Base-by-base conservation (phyloP, 352 stramenopile species). In the Pythium dissimile region DNA sequence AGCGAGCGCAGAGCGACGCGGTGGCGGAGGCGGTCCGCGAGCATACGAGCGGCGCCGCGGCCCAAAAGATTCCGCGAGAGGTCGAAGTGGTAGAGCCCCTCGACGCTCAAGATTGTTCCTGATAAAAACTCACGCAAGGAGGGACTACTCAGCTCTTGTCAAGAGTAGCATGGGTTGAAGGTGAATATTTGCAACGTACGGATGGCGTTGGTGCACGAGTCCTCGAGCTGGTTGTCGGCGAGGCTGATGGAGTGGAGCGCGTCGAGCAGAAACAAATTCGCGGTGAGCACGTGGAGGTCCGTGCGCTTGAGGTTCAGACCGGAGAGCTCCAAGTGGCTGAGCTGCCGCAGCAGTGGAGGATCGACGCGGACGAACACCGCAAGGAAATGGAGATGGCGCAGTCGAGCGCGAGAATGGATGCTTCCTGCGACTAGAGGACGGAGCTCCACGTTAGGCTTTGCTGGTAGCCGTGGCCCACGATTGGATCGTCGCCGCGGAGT, bases 61-160 rank as follows among this genome's bases (percentile, higher is more conserved):
- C 72, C 72, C 7, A 82, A 56, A 26, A 78, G 43, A 39, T 81
- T 81, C 42, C 62, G 37, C 8, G 72, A 81, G 31, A 81, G 7
- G 31, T 81, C 59, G 15, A 76, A 41, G 28, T 46, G 35, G 13
- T 64, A 34, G 1, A 78, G 64, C 4, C 72, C 57, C 23, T 68
- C 44, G 16, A 59, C 51, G n/a, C 58, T 64, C 38, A 79, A 41
- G 6, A 80, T 30, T 21, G 64, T 47, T 24, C 61, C 70, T 78
- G 34, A 10, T n/a, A n/a, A n/a, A n/a, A n/a, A n/a, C n/a, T n/a
- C n/a, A n/a, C n/a, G n/a, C n/a, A n/a, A n/a, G n/a, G n/a, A n/a
- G n/a, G n/a, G n/a, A n/a, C n/a, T n/a, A n/a, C n/a, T n/a, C n/a
- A n/a, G n/a, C n/a, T n/a, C n/a, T n/a, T n/a, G n/a, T n/a, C n/a